These are phyloP conservation scores for Euphorbia peplus DNA, from an alignment of 345 rosid genomes.

Conservation along the genomic window DNA sequence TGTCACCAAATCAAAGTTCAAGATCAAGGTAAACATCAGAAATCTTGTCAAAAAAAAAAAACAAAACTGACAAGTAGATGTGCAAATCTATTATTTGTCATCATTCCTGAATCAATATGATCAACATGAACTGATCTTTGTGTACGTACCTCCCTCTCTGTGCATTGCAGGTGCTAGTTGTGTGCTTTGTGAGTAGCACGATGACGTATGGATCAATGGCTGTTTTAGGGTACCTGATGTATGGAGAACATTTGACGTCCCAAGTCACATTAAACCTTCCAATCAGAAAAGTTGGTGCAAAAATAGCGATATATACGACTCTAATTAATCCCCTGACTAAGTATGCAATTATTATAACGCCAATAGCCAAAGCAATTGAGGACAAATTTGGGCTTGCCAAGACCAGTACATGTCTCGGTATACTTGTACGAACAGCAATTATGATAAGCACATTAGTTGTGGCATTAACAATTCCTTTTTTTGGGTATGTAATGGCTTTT, in stretches of 20 bases:
- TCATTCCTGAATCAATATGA: too few species aligned
- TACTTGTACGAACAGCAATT: conserved; percentile 43
- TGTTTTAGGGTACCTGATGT: conserved; percentile 59
- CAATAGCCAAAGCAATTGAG: conserved; percentile 52
- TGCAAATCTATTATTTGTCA: too few species aligned
- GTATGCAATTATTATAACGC: conserved; percentile 49
- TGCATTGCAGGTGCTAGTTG: conserved; percentile 44
- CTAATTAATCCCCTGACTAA: conserved; percentile 60
- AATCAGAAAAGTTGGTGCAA: conserved; percentile 34
- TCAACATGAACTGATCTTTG: not conserved
- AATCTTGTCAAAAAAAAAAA: too few species aligned
- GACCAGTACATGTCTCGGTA: conserved; percentile 30
- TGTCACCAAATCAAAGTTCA: too few species aligned
- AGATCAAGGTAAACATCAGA: too few species aligned
- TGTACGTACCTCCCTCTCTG: not conserved
- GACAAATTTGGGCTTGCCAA: conserved; percentile 28
- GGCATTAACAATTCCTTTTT: conserved; percentile 58
- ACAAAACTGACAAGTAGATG: too few species aligned
- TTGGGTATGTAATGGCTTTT: conserved; percentile 63
- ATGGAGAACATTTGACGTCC: conserved; percentile 49
- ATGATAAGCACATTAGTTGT: conserved; percentile 51
- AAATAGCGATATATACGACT: conserved; percentile 55
- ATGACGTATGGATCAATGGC: conserved; percentile 57
- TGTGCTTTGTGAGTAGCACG: conserved; percentile 51
- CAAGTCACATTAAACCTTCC: conserved; percentile 74